Evolutionary conservation across 352 stramenopile species (phyloP).

Genomic region (Thalassiosira exigua): DNA sequence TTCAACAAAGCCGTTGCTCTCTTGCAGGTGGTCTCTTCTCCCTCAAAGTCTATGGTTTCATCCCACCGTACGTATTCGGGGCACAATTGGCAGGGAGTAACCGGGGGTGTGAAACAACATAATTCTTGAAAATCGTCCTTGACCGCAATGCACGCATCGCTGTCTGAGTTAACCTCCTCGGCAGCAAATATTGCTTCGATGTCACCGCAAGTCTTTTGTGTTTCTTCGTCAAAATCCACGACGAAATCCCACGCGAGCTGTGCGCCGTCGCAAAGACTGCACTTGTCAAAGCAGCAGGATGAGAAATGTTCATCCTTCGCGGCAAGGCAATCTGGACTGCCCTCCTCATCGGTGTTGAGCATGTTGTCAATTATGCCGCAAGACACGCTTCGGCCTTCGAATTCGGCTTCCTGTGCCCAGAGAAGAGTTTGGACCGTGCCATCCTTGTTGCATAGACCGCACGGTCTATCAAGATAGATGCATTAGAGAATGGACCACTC

Average conservation of each 20-base stretch:
- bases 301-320: conserved; percentile 44
- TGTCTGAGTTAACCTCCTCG: conserved; percentile 44
- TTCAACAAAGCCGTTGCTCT: conserved; percentile 51
- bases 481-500: no score
- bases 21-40: conserved; percentile 59
- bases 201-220: conserved; percentile 59
- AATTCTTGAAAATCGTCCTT: conserved; percentile 54
- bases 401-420: conserved; percentile 42
- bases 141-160: conserved; percentile 37
- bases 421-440: conserved; percentile 40
- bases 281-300: conserved; percentile 66
- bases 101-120: conserved; percentile 60
- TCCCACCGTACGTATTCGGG: conserved; percentile 62
- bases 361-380: conserved; percentile 62
- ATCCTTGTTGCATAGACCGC: conserved; percentile 52
- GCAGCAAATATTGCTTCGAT: conserved; percentile 62
- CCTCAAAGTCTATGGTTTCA: conserved; percentile 53
- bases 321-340: conserved; percentile 34
- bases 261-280: conserved; percentile 48
- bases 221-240: conserved; percentile 50
- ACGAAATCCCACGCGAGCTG: conserved; percentile 59
- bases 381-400: conserved; percentile 48
- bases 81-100: conserved; percentile 55
- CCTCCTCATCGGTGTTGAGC: conserved; percentile 52
- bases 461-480: no score